Evolutionary conservation across 306 rosid species (phyloP).

Genomic region (Casuarina glauca): DNA sequence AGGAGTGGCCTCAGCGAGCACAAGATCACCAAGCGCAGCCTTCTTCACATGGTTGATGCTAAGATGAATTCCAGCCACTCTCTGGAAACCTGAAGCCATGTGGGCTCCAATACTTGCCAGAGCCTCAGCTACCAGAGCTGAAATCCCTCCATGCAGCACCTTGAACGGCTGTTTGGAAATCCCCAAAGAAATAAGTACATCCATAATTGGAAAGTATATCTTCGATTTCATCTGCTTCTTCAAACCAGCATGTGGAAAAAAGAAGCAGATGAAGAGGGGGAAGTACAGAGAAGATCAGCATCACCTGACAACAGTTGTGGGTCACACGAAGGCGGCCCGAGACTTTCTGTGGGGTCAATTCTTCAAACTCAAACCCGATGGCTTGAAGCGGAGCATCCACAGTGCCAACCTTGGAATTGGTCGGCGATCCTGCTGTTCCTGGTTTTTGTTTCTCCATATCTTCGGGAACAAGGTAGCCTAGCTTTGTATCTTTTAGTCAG

Average conservation of each 20-base stretch:
- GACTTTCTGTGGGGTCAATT: constrained; percentile 52
- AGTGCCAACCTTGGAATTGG: constrained; percentile 29
- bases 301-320: constrained; percentile 69
- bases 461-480: background rate
- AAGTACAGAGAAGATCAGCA: background rate
- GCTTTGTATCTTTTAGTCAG: background rate
- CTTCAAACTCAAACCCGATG: constrained; percentile 62
- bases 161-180: constrained; percentile 64
- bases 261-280: background rate
- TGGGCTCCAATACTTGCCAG: constrained; percentile 73
- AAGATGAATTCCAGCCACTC: constrained; percentile 93
- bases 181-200: background rate
- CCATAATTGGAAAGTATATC: background rate
- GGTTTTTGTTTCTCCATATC: constrained; percentile 34
- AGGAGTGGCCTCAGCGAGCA: constrained; percentile 74
- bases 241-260: background rate
- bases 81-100: constrained; percentile 67
- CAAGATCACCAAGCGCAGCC: constrained; percentile 67
- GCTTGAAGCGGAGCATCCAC: constrained; percentile 61
- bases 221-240: background rate
- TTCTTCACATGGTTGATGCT: constrained; percentile 77
- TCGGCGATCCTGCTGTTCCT: background rate
- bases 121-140: constrained; percentile 85
- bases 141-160: constrained; percentile 96
- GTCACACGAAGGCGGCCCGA: constrained; percentile 70